Base-by-base conservation (phyloP, 2,329 filamentous ascomycete genomes). In the Diplodia corticola region DNA sequence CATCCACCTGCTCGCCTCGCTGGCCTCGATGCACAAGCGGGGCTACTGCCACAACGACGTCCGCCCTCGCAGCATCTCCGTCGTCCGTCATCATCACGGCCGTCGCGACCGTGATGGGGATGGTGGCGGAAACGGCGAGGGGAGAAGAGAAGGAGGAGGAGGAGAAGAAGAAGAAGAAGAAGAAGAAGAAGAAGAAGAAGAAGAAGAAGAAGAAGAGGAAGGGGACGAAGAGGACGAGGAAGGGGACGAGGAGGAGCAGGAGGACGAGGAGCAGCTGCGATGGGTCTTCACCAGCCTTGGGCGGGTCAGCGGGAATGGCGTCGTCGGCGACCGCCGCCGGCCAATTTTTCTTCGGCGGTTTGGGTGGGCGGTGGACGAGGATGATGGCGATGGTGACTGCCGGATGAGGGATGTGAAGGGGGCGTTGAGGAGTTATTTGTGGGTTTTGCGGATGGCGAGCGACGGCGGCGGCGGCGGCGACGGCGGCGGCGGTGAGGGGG, bases 11-110 rank as follows among this genome's bases (percentile, higher is more conserved):
- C 72, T 78, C 9, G 13, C 28, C 0, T 69, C 64, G 10, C 67
- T 79, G 5, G 61, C 69, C 13, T 46, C 15, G 1, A 68, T 79
- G 4, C 77, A 79, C 59, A 33, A 33, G 6, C 67, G 67, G 13
- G 74, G 75, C 15, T 74, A 72, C 48, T 79, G 77, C 67, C 77
- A 79, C 64, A 74, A 79, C 68, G 77, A 79, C 49, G 67, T 79
- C 51, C 78, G 79, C 66, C 72, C 73, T 0, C 68, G 69, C 59
- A 79, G 79, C 49, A 70, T 79, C 37, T 76, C 77, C 35, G 64
- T 75, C 7, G 46, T 68, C 54, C 67, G 70, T 10, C 37, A 67
- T 5, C 57, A 66, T 3, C 64, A 71, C 26, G 4, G 24, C 24
- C n/a, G n/a, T n/a, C n/a, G n/a, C n/a, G n/a, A n/a, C n/a, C n/a